Base-by-base conservation (phyloP, 2,329 filamentous ascomycete species). In the Cryphonectria parasitica region DNA sequence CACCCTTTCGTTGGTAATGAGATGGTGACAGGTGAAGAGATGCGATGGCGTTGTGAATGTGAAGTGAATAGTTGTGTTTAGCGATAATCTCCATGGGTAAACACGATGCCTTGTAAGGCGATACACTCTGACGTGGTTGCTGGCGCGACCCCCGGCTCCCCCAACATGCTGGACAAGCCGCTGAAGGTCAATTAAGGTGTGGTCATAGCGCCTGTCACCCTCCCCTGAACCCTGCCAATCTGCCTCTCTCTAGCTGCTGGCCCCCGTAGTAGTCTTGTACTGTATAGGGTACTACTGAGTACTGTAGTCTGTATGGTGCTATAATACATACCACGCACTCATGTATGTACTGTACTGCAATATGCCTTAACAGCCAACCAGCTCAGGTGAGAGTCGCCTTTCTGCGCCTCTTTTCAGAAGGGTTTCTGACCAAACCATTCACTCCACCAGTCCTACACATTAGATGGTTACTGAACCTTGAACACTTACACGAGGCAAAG, bases 151-250 rank as follows among this genome's bases (percentile, higher is more conserved):
- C 63, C 65, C 25, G 36, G 31, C 36, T 10, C 36, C 45, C 39
- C 61, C 25, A 43, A n/a, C 61, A 25, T 13, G 13, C 61, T n/a
- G 61, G 13, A 17, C 25, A n/a, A 28, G 34, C 61, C 61, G 36
- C 61, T 64, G 41, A 15, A 60, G 11, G 39, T 49, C 63, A 41
- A 65, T 54, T 71, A 65, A 64, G 69, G 36, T 54, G 63, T 69
- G 70, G 70, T 69, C 70, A 63, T 66, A 69, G 70, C 70, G 70
- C 39, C 34, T 43, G 52, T 28, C 58, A 36, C 22, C 45, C 31
- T n/a, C 8, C 66, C 25, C 36, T 28, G 41, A 34, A 49, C 58
- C 63, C 19, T 56, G 19, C 60, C 22, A n/a, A 49, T 19, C 45
- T 49, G 45, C 45, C 45, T 31, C 28, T 28, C 2, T 34, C 6